Percentiles rank a stretch among this genome's conserved stretches.
phyloP scores from a whole-genome alignment of 2,329 filamentous ascomycete genomes.

The Pyrenophora seminiperda region DNA sequence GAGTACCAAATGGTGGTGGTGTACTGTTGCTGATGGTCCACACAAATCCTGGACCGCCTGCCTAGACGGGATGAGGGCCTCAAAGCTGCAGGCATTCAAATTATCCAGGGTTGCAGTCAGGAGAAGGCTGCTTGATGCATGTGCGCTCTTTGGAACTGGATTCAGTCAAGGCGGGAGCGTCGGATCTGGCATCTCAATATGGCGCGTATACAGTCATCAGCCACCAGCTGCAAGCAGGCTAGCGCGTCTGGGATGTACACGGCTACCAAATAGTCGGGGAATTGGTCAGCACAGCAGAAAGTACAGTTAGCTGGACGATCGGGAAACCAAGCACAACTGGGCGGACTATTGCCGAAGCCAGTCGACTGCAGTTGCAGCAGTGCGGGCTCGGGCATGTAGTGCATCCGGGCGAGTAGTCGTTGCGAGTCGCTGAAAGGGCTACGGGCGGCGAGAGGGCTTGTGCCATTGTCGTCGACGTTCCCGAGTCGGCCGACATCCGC shows the following conservation, averaged over 20 bases:
- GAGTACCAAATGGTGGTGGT: background rate
- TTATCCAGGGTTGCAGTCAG: background rate
- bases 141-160: background rate
- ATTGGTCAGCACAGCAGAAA: conserved; percentile 27
- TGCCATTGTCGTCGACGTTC: conserved; percentile 5
- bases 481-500: conserved; percentile 11
- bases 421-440: background rate
- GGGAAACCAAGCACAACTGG: conserved; percentile 8
- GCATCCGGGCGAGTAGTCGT: conserved; percentile 2
- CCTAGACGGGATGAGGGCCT: background rate
- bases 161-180: conserved; percentile 16
- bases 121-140: background rate
- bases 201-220: conserved; percentile 21
- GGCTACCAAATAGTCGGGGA: conserved; percentile 14
- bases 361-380: conserved; percentile 4
- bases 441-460: background rate
- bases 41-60: background rate
- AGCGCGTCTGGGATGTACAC: conserved; percentile 12
- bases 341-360: conserved; percentile 21
- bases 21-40: conserved; percentile 1
- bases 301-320: conserved; percentile 14
- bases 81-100: too few species aligned
- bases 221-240: conserved; percentile 7
- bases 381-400: conserved; percentile 1
- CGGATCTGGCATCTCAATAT: conserved; percentile 23